Evolutionary conservation across 1,284 basidiomycete genomes (phyloP), one percentile per base, ranked within the genome.

Genomic region (Trichosporon coremiiforme): DNA sequence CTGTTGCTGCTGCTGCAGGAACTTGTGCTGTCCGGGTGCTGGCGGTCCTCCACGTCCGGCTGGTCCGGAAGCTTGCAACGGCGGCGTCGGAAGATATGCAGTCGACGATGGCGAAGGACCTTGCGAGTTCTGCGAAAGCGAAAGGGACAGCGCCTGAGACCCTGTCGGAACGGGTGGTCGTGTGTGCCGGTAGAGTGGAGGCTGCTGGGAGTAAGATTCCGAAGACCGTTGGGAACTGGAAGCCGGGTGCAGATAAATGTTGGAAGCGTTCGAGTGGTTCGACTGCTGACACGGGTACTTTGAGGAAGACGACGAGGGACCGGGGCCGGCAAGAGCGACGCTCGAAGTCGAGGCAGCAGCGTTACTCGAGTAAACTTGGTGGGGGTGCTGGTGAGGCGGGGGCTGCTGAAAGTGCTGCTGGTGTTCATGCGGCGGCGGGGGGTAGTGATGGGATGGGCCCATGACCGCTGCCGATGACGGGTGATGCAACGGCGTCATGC

Each of bases 171-270:
- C 55, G 29, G 55, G 55, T 57, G 55, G 55, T 57, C 55, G 55
- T 57, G 55, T 57, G 55, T 57, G 55, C 55, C 55, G 55, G 55
- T 57, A 57, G 55, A 31, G 55, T 57, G 55, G 55, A 57, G 55
- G 55, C 55, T 57, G 55, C 25, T 57, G 55, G 13, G 55, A 29
- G 55, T 57, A 33, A 13, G 55, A 33, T 12, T 57, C 55, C 25
- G 33, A 17, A 5, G 55, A 15, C 29, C 55, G 55, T 33, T 57
- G 55, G 25, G 55, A 57, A 33, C 55, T 31, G 10, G 55, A 57
- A 17, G 55, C 13, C 22, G 25, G 55, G 55, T 57, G 55, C 55
- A 17, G 29, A 29, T 57, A 31, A 29, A 33, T 29, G 29, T 57
- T 57, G 12, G 55, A 57, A 33, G 55, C 13, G 25, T 20, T 57